Evolutionary conservation across 2,329 filamentous ascomycete genomes (phyloP).

Genomic region (Aspergillus chevalieri): DNA sequence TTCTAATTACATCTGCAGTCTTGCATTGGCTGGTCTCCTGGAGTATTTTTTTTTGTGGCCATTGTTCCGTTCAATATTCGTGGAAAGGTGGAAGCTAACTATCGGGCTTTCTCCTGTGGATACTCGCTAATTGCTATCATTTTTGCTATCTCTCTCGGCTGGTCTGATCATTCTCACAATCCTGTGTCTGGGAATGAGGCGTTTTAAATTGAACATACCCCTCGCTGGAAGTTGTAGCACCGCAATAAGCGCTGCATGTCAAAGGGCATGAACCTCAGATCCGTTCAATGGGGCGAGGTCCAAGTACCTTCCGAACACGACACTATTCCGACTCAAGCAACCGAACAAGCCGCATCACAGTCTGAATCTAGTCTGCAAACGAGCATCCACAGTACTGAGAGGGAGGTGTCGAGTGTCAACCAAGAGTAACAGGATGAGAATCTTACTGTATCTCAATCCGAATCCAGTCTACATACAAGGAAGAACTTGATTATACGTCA

Average conservation of each 20-base stretch:
- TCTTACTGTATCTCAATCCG: background rate
- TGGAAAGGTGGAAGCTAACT: background rate
- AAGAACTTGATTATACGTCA: background rate
- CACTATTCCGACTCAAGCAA: no score
- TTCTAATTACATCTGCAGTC: slow-evolving; percentile 26
- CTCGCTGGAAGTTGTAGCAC: slow-evolving; percentile 4
- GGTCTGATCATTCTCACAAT: background rate
- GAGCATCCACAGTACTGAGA: no score
- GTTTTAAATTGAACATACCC: background rate
- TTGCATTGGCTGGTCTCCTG: slow-evolving; percentile 46
- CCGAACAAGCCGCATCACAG: no score
- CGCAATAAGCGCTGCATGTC: slow-evolving; percentile 8
- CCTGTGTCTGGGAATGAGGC: background rate
- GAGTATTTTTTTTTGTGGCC: slow-evolving; percentile 30
- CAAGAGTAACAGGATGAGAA: no score
- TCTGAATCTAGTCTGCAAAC: no score
- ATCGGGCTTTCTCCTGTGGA: background rate
- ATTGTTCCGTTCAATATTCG: slow-evolving; percentile 24
- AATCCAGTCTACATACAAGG: background rate
- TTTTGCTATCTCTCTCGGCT: background rate
- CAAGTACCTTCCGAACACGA: no score
- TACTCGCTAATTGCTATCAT: background rate
- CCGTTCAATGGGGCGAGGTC: slow-evolving; percentile 10
- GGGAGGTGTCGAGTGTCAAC: no score
- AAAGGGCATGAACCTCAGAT: background rate